Percentiles rank a stretch among this genome's conserved stretches.
Evolutionary conservation across 176 grass and related monocot genomes (phyloP).

Genomic region (Bromus sterilis): DNA sequence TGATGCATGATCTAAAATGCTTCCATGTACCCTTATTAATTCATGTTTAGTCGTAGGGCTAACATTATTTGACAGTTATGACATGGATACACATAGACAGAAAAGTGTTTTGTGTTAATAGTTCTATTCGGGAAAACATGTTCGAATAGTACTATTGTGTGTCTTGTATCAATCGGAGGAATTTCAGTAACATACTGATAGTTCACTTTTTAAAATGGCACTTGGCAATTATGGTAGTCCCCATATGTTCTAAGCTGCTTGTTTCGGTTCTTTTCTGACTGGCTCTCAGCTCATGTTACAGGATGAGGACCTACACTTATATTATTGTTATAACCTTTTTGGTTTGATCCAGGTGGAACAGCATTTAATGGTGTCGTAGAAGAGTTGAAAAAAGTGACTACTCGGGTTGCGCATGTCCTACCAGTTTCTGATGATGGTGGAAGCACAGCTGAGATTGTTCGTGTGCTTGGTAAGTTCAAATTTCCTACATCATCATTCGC

Average conservation of each 20-base stretch:
- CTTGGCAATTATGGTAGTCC: neutral
- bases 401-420: slow-evolving; percentile 74
- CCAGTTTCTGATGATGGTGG: slow-evolving; percentile 96
- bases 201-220: neutral
- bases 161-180: neutral
- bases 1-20: neutral
- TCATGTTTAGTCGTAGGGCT: neutral
- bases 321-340: neutral
- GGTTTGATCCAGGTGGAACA: slow-evolving; percentile 61
- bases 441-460: slow-evolving; percentile 97
- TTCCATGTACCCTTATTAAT: neutral
- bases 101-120: neutral
- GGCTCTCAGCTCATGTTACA: neutral
- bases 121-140: neutral
- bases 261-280: neutral
- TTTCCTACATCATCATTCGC: neutral
- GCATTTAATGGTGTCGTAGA: slow-evolving; percentile 93
- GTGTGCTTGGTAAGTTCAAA: slow-evolving; percentile 64
- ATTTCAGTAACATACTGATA: neutral
- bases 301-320: neutral
- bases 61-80: neutral
- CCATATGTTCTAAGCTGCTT: neutral
- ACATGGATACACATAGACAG: neutral
- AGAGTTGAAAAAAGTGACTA: slow-evolving; percentile 84
- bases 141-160: neutral